A percentile compares a stretch with the other conserved stretches of the same genome.
Evolutionary conservation across 1,284 basidiomycete species (phyloP).

Genomic region (Ceratobasidium sp.): DNA sequence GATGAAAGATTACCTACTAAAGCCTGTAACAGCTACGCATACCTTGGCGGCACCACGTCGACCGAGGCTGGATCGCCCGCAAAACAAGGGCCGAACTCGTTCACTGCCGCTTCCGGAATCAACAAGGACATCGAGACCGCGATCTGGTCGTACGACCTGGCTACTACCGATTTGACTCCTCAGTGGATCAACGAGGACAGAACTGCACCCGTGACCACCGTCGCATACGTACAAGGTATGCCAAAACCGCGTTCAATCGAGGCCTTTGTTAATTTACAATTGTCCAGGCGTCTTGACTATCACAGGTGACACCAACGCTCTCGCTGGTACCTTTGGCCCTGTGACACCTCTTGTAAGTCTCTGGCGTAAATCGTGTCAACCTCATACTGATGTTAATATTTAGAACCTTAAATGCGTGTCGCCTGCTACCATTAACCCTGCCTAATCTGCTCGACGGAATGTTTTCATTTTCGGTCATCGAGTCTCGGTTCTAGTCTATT

Average conservation of each 20-base stretch:
- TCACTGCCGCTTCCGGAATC: not conserved
- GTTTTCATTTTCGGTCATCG: not conserved
- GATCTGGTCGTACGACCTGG: conserved; percentile 22
- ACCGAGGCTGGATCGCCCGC: not conserved
- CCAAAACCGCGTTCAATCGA: not conserved
- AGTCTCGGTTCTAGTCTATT: not conserved
- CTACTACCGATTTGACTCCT: not conserved
- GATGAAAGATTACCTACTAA: not conserved
- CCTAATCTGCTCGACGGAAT: not conserved
- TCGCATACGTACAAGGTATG: not conserved
- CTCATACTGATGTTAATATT: not conserved
- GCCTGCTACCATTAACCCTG: not conserved
- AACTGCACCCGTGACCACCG: not conserved
- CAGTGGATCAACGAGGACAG: conserved; percentile 23
- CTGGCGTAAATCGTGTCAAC: not conserved
- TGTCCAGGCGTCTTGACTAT: not conserved
- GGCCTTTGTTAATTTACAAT: too few relatives aligned
- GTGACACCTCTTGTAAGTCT: not conserved
- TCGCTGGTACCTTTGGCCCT: not conserved
- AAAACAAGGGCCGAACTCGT: not conserved
- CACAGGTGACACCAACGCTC: not conserved
- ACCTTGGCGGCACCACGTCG: not conserved
- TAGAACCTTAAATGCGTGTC: not conserved
- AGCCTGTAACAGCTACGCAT: not conserved
- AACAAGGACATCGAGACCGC: not conserved